Base-by-base conservation (phyloP, 805 yeast species). In the Wickerhamiella lipophila region DNA sequence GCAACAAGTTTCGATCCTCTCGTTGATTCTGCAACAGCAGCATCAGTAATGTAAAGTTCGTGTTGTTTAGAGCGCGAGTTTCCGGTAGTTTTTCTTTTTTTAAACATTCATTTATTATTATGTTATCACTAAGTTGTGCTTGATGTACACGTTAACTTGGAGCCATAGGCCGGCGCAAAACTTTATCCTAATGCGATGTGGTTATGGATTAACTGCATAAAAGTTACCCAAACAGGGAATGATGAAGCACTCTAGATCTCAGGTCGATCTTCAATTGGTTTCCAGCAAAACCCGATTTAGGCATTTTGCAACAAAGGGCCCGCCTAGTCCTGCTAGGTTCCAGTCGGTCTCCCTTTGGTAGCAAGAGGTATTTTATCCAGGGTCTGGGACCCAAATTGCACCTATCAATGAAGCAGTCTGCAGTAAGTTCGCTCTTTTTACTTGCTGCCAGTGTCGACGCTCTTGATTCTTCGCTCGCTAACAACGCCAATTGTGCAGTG, bases 21-120 rank as follows among this genome's bases (percentile, higher is more conserved):
- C 4, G 38, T 6, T 15, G 38, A 11, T 3, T 32, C 38, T 32
- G 38, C 18, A 4, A 11, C 38, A n/a, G 38, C 9, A 7, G 19
- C n/a, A 32, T n/a, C 38, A 32, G 38, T 30, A 7, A 42, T 29
- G 29, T 42, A 42, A 16, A 42, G 18, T 6, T 21, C 25, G 38
- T 42, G 46, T 29, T 30, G 29, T 32, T 42, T 42, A 15, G 9
- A 8, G 13, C 46, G 27, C 3, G 29, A 21, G 12, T 42, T 19
- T 19, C 35, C 26, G 3, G 46, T 32, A 6, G 46, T 30, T 42
- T 42, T 42, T 12, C 46, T 38, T 30, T 30, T 42, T 42, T 32
- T 42, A 42, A 42, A 42, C 46, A 42, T 42, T 12, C 18, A 30
- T 35, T n/a, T n/a, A n/a, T n/a, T 23, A 23, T 23, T 23, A 23